A percentile compares a stretch with the other conserved stretches of the same genome.
phyloP scores from a whole-genome alignment of 2,329 filamentous ascomycete genomes.

The Colletotrichum truncatum region DNA sequence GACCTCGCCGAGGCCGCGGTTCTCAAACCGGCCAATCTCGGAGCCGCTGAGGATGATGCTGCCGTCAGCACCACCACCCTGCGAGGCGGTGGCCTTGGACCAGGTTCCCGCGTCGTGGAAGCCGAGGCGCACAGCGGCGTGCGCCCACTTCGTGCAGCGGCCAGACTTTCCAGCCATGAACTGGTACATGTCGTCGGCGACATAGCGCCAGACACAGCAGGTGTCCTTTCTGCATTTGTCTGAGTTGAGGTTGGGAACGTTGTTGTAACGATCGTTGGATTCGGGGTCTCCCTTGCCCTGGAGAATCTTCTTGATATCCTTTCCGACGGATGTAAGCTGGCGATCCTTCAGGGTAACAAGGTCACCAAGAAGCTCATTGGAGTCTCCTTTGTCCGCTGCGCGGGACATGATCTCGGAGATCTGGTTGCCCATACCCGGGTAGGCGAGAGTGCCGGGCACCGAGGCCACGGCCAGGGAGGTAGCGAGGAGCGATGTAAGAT shows the following conservation, averaged over 20 bases:
- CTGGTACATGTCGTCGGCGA: slow-evolving; percentile 48
- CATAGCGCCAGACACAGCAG: slow-evolving; percentile 56
- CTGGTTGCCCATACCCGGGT: slow-evolving; percentile 30
- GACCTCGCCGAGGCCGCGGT: slow-evolving; percentile 57
- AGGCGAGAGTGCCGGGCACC: slow-evolving; percentile 22
- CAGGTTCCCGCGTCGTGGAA: slow-evolving; percentile 59
- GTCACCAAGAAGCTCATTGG: slow-evolving; percentile 33
- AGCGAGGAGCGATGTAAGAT: slow-evolving; percentile 25
- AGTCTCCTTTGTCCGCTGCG: slow-evolving; percentile 17
- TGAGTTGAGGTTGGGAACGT: slow-evolving; percentile 36
- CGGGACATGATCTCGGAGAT: slow-evolving; percentile 32
- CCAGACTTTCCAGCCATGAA: slow-evolving; percentile 47
- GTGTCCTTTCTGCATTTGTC: slow-evolving; percentile 46
- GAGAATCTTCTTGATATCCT: slow-evolving; percentile 31
- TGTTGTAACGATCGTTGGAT: slow-evolving; percentile 34
- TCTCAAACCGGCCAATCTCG: slow-evolving; percentile 49
- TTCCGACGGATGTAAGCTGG: slow-evolving; percentile 30
- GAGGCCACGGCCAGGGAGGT: slow-evolving; percentile 28
- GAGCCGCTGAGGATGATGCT: slow-evolving; percentile 49
- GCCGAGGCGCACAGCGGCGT: slow-evolving; percentile 54
- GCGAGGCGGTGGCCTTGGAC: slow-evolving; percentile 44
- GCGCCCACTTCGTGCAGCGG: slow-evolving; percentile 53
- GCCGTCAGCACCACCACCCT: slow-evolving; percentile 54
- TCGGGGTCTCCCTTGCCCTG: slow-evolving; percentile 30
- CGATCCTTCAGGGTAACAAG: slow-evolving; percentile 28